Evolutionary conservation across 2,329 filamentous ascomycete species (phyloP).

Genomic region (Exophiala bonariae): DNA sequence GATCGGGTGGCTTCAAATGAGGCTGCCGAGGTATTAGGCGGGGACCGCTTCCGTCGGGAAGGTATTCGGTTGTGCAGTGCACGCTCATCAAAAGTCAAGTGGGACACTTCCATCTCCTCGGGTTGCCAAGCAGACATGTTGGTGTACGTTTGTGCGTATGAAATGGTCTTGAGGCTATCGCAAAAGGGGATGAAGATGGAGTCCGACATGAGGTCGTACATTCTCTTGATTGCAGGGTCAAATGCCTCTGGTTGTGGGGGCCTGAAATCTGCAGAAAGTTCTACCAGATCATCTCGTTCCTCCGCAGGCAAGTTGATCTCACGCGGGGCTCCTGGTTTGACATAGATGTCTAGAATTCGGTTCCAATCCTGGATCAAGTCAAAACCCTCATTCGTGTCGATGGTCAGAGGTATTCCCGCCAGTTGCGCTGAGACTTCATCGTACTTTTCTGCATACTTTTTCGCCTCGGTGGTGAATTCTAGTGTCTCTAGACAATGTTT

Average conservation of each 20-base stretch:
- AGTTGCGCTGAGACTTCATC: slow-evolving; percentile 55
- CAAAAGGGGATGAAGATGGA: slow-evolving; percentile 91
- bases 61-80: slow-evolving; percentile 17
- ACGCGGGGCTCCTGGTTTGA: slow-evolving; percentile 77
- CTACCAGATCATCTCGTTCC: slow-evolving; percentile 78
- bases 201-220: slow-evolving; percentile 97
- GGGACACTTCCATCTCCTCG: slow-evolving; percentile 33
- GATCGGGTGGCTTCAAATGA: slow-evolving; percentile 24
- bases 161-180: slow-evolving; percentile 60
- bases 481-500: slow-evolving; percentile 96
- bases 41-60: slow-evolving; percentile 25
- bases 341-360: slow-evolving; percentile 85
- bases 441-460: slow-evolving; percentile 74
- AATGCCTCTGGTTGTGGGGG: slow-evolving; percentile 75
- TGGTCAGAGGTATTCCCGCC: slow-evolving; percentile 45
- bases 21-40: slow-evolving; percentile 27
- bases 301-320: slow-evolving; percentile 88
- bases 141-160: slow-evolving; percentile 43
- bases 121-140: slow-evolving; percentile 42
- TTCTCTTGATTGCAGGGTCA: slow-evolving; percentile 79
- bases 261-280: slow-evolving; percentile 56
- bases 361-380: slow-evolving; percentile 82
- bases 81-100: slow-evolving; percentile 29
- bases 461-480: slow-evolving; percentile 93
- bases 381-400: slow-evolving; percentile 59